phyloP scores from a whole-genome alignment of 495 filamentous ascomycete species.

The Neurospora terricola region DNA sequence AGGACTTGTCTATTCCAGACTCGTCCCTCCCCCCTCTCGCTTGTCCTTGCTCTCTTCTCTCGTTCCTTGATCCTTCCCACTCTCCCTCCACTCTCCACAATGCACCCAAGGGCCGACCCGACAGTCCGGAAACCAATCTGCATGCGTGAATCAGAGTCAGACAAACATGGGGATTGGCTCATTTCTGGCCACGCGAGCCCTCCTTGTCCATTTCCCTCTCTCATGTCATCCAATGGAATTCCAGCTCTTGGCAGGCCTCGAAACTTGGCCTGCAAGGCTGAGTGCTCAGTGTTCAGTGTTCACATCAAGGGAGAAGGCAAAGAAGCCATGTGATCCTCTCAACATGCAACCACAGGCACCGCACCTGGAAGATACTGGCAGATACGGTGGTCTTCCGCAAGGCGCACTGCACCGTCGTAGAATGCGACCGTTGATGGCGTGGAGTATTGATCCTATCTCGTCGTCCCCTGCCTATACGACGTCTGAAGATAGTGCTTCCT shows the following conservation, averaged over 20 bases:
- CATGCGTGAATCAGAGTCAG: not conserved
- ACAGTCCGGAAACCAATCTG: slow-evolving; percentile 5
- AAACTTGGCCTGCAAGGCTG: not conserved
- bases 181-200: not conserved
- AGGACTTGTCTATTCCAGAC: not conserved
- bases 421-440: not conserved
- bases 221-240: not conserved
- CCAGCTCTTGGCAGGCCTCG: not conserved
- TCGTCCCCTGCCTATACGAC: not conserved
- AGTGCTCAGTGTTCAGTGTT: not conserved
- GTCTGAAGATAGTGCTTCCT: not conserved
- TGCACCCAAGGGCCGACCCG: not conserved
- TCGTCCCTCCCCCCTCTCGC: not conserved
- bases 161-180: not conserved
- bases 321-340: not conserved
- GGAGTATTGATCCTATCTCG: not conserved
- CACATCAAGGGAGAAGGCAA: not conserved
- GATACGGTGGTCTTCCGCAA: not conserved
- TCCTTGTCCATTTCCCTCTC: not conserved
- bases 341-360: not conserved
- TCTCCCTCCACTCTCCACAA: not conserved
- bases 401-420: not conserved
- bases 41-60: not conserved
- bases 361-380: not conserved
- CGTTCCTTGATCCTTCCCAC: not conserved